Evolutionary conservation across 257 asterid species (phyloP), one percentile per base, ranked within the genome.

Genomic region (Petunia secreta): DNA sequence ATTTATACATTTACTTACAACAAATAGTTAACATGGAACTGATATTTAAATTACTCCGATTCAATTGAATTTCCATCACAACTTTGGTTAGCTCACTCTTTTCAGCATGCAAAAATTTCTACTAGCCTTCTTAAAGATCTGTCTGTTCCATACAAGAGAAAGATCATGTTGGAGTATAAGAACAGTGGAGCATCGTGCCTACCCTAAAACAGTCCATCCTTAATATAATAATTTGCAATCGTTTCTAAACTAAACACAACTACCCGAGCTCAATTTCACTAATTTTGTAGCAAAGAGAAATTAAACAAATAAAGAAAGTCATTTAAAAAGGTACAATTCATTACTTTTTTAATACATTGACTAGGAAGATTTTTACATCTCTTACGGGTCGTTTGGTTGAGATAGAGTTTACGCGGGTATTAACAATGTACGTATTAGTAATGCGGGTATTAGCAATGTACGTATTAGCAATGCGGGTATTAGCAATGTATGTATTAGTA

Each of bases 81-180:
- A 15, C 34, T 14, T 5, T 57, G 62, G 36, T 15, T 57, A n/a
- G 62, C 34, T 57, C 36, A 57, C 62, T 57, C 62, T 15, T 57
- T 57, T 48, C 62, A 57, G 3, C 15, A n/a, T 15, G 16, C 62
- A 57, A 15, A 2, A 15, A 57, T 57, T 15, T 57, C 5, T 15
- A 57, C 6, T 5, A 57, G 62, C 62, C 34, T 14, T 57, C 76
- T 46, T 69, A 58, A 69, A 69, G 58, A 9, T 69, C 58, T 48
- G 44, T 69, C 41, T 54, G 25, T 16, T 69, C 25, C 76, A 69
- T 44, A 69, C 39, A 69, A 69, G 58, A 69, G 76, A 40, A 40
- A 48, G 52, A 65, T 6, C 16, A 40, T 0, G 11, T 39, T 36
- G 6, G 74, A 39, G 52, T 8, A 46, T 25, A 69, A 16, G 59